These are phyloP conservation scores for Deuterostichococcus epilithicus DNA, from an alignment of 139 green algal genomes.

Conservation along the genomic window DNA sequence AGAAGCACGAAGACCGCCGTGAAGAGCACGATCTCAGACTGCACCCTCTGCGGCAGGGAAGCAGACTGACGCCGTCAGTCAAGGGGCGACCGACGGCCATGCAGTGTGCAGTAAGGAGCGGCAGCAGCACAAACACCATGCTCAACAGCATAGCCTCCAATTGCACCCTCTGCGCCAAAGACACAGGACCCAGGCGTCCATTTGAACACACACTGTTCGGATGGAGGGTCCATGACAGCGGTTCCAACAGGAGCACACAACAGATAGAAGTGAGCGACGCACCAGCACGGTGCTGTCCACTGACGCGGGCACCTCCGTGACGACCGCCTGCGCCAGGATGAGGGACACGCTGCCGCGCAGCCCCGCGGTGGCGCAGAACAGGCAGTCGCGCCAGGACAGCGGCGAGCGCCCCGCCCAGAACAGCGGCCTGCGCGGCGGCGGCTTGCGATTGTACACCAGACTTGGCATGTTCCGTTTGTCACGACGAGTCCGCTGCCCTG, in stretches of 20 bases:
- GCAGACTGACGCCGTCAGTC: background rate
- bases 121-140: background rate
- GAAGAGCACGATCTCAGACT: conserved; percentile 67
- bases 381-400: conserved; percentile 41
- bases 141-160: too few species aligned
- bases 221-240: too few species aligned
- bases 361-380: conserved; percentile 60
- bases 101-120: conserved; percentile 10
- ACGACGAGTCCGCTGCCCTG: too few species aligned
- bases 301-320: conserved; percentile 15
- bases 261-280: background rate
- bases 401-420: conserved; percentile 7
- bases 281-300: background rate
- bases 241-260: too few species aligned
- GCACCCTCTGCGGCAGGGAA: conserved; percentile 10
- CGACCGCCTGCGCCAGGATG: conserved; percentile 68
- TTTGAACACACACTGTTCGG: too few species aligned
- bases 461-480: too few species aligned
- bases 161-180: too few species aligned
- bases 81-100: background rate
- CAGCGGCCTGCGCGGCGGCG: conserved; percentile 22
- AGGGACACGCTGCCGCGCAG: conserved; percentile 78
- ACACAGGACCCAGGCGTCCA: too few species aligned
- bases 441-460: too few species aligned
- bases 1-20: conserved; percentile 75